These are phyloP conservation scores for Asclepias syriaca DNA, from an alignment of 257 asterid species.

Conservation along the genomic window DNA sequence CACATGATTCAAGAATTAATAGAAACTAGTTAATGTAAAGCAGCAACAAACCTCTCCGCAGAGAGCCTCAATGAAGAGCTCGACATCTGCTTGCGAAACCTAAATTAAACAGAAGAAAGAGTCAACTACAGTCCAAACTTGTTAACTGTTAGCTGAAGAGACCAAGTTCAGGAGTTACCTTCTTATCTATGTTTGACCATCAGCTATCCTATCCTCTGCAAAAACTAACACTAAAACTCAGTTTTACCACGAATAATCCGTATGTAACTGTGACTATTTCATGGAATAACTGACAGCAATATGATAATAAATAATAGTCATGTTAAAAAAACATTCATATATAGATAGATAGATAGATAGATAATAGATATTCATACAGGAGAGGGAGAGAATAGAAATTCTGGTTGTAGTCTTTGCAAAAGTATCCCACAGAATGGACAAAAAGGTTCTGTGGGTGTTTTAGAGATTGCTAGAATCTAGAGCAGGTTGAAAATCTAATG, in stretches of 20 bases:
- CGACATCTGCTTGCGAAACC: constrained; percentile 56
- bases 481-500: constrained; percentile 40
- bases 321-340: background rate
- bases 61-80: constrained; percentile 47
- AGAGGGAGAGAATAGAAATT: constrained; percentile 57
- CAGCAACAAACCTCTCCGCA: constrained; percentile 52
- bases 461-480: constrained; percentile 21
- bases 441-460: constrained; percentile 41
- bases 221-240: background rate
- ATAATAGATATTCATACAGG: constrained; percentile 32
- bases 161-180: constrained; percentile 26
- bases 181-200: constrained; percentile 35
- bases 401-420: constrained; percentile 67
- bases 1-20: constrained; percentile 5
- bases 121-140: constrained; percentile 1
- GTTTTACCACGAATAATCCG: background rate
- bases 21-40: background rate
- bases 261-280: background rate
- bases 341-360: too few species aligned
- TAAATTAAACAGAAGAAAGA: constrained; percentile 21
- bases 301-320: background rate
- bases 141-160: background rate
- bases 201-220: too few species aligned
- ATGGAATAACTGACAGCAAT: background rate
- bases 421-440: constrained; percentile 88